Evolutionary conservation across 352 stramenopile genomes (phyloP).

Genomic region (Plasmopara viticola): DNA sequence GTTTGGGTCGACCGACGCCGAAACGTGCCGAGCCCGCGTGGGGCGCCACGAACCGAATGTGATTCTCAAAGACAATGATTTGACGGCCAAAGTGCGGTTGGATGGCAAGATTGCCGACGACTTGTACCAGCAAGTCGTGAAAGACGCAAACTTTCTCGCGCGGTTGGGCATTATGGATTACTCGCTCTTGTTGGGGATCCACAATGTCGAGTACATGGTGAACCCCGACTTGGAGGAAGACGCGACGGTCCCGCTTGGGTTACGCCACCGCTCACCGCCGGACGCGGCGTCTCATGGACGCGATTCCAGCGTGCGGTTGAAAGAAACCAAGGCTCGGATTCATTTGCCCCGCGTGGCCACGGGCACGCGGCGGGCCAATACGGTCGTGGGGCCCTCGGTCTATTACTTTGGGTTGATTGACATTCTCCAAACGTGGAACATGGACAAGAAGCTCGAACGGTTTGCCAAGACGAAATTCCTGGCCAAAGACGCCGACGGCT

Average conservation of each 20-base stretch:
- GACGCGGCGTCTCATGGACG: constrained; percentile 5
- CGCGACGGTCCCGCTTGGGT: constrained; percentile 9
- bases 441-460: constrained; percentile 87
- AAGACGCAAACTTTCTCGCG: constrained; percentile 83
- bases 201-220: constrained; percentile 86
- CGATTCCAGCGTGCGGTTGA: constrained; percentile 6
- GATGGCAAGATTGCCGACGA: constrained; percentile 70
- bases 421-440: constrained; percentile 87
- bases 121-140: constrained; percentile 77
- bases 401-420: constrained; percentile 89
- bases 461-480: constrained; percentile 85
- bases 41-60: constrained; percentile 82
- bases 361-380: constrained; percentile 75
- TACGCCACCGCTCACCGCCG: too few relatives aligned
- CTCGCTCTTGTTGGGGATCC: constrained; percentile 82
- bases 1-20: constrained; percentile 71
- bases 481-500: constrained; percentile 65
- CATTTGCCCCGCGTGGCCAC: constrained; percentile 52
- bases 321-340: constrained; percentile 20
- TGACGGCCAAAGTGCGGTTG: constrained; percentile 77
- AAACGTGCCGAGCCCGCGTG: constrained; percentile 68
- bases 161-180: constrained; percentile 90
- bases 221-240: constrained; percentile 69
- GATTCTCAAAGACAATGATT: constrained; percentile 85
- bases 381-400: constrained; percentile 78